Evolutionary conservation across 371 early-diverging fungal genomes (phyloP), one percentile per base, ranked within the genome.

Genomic region (Mortierella sp.): DNA sequence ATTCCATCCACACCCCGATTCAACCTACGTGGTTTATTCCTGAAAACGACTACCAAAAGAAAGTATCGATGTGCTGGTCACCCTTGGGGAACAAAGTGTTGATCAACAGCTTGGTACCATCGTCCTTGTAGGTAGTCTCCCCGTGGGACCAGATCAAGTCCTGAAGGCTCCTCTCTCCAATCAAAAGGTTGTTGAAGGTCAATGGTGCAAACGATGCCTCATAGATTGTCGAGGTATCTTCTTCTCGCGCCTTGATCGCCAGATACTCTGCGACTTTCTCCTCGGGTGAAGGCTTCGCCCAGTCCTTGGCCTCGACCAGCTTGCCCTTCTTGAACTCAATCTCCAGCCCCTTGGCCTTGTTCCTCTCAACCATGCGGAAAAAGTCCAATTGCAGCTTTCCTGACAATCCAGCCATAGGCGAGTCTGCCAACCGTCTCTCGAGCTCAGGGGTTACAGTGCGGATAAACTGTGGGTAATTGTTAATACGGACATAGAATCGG

Each of bases 381-480:
- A 79, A 76, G 22, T 75, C 76, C 11, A 79, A 24, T 16, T 53
- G 80, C 44, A 79, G 10, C 1, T 55, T 41, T n/a, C 64, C 68
- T 1, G 72, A 71, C 10, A 63, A 39, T 7, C 76, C 72, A 19
- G 75, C 75, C 64, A 79, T 64, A 6, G 72, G 48, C 0, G 75
- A 71, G 1, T 61, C 34, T 1, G 71, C 79, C n/a, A 81, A 29
- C 6, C 82, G 67, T 22, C 34, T 69, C 53, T 81, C 82, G 16
- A 81, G 74, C 24, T 70, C 74, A 0, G 78, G 73, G 1, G 58
- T 47, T 16, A 81, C 71, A 22, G 24, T 74, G 39, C 16, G 64
- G 24, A 81, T 61, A 53, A 81, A 79, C 19, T 69, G 24, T 4
- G 75, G 66, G 43, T 83, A 75, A 31, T 65, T 58, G 26, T 71